Evolutionary conservation across 495 filamentous ascomycete genomes (phyloP).

Genomic region (Amniculicola lignicola): DNA sequence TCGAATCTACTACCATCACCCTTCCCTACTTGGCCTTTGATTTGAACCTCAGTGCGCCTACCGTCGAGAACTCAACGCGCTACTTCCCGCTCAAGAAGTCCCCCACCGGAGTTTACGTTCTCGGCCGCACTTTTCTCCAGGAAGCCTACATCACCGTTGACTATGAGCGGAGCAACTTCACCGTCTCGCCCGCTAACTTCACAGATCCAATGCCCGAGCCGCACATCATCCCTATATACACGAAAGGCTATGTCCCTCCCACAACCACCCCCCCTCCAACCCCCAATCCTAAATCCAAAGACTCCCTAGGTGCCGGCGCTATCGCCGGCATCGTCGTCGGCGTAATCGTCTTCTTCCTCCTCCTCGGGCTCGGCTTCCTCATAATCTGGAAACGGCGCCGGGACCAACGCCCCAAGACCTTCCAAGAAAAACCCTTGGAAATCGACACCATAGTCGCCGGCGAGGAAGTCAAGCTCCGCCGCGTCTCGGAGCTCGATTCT

Average conservation of each 20-base stretch:
- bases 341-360: slow-evolving; percentile 11
- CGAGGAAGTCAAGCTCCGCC: slow-evolving; percentile 21
- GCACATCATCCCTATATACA: slow-evolving; percentile 20
- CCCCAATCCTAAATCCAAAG: background rate
- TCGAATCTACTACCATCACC: slow-evolving; percentile 18
- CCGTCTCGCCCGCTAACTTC: slow-evolving; percentile 28
- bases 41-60: slow-evolving; percentile 14
- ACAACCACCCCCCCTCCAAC: background rate
- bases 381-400: slow-evolving; percentile 19
- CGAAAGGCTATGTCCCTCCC: background rate
- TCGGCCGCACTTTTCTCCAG: slow-evolving; percentile 42
- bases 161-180: slow-evolving; percentile 38
- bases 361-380: slow-evolving; percentile 12
- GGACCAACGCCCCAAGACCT: background rate
- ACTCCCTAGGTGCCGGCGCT: slow-evolving; percentile 11
- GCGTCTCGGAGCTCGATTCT: slow-evolving; percentile 29
- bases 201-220: slow-evolving; percentile 14
- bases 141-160: slow-evolving; percentile 41
- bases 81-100: slow-evolving; percentile 38
- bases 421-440: background rate
- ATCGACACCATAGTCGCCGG: slow-evolving; percentile 26
- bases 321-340: slow-evolving; percentile 36
- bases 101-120: slow-evolving; percentile 30
- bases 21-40: slow-evolving; percentile 40
- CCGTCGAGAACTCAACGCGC: slow-evolving; percentile 21